These are phyloP conservation scores for Metschnikowia anglica DNA, from an alignment of 805 yeast species.

Conservation along the genomic window DNA sequence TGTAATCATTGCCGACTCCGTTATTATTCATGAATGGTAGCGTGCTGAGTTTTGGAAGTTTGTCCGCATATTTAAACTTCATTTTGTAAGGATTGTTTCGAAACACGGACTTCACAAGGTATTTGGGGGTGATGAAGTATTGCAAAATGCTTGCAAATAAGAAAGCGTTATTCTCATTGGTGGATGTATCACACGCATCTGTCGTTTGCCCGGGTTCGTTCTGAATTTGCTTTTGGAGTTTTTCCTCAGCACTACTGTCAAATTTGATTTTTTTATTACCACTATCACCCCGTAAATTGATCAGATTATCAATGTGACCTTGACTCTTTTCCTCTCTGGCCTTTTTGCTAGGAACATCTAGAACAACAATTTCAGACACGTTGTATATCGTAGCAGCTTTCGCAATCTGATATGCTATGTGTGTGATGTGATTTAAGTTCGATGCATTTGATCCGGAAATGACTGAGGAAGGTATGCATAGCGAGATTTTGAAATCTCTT, in stretches of 20 bases:
- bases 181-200: conserved; percentile 15
- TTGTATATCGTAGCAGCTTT: conserved; percentile 66
- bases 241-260: conserved; percentile 31
- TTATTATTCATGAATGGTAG: conserved; percentile 69
- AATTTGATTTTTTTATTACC: conserved; percentile 35
- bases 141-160: conserved; percentile 70
- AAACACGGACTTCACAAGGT: conserved; percentile 66
- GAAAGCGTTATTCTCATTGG: conserved; percentile 40
- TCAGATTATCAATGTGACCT: conserved; percentile 15
- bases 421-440: conserved; percentile 71
- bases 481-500: conserved; percentile 31
- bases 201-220: conserved; percentile 6
- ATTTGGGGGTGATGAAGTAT: conserved; percentile 82
- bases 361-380: conserved; percentile 71
- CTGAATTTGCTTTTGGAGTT: conserved; percentile 16
- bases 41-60: conserved; percentile 68
- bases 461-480: conserved; percentile 74
- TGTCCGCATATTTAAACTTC: conserved; percentile 61
- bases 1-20: conserved; percentile 36
- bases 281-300: conserved; percentile 24
- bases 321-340: conserved; percentile 21
- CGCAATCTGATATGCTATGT: conserved; percentile 74
- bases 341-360: conserved; percentile 47
- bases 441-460: conserved; percentile 54
- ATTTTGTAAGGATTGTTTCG: conserved; percentile 37